These are phyloP conservation scores for Globisporangium megalacanthum DNA, from an alignment of 352 stramenopile species.

Conservation along the genomic window DNA sequence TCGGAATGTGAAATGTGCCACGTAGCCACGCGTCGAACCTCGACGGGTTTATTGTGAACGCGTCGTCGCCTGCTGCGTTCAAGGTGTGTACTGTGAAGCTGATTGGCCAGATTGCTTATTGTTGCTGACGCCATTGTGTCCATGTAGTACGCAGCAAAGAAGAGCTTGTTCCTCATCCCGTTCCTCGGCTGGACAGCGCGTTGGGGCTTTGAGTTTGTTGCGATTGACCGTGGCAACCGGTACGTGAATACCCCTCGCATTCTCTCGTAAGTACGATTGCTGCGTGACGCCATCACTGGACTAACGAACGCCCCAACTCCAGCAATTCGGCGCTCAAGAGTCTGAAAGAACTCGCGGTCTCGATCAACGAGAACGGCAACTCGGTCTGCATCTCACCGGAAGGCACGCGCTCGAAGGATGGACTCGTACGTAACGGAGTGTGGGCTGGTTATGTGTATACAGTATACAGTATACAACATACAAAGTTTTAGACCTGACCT, in stretches of 20 bases:
- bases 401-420: conserved; percentile 78
- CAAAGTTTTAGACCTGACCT: not conserved
- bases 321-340: conserved; percentile 61
- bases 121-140: not conserved
- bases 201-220: conserved; percentile 76
- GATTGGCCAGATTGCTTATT: not conserved
- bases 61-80: conserved; percentile 55
- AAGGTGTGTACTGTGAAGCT: conserved; percentile 27
- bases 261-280: not conserved
- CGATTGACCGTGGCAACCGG: conserved; percentile 73
- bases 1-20: not conserved
- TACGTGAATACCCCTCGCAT: conserved; percentile 13
- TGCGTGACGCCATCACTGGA: not conserved
- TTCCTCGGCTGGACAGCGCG: conserved; percentile 69
- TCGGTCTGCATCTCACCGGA: conserved; percentile 82
- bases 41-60: conserved; percentile 81
- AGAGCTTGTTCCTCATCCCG: conserved; percentile 76
- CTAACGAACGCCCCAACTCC: not conserved
- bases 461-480: no score
- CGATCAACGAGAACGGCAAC: conserved; percentile 64
- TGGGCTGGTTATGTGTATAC: not conserved
- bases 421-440: conserved; percentile 29
- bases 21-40: conserved; percentile 75
- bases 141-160: conserved; percentile 74
- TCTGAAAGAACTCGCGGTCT: conserved; percentile 57